Percentiles rank a stretch among this genome's conserved stretches.
phyloP scores from a whole-genome alignment of 2,329 filamentous ascomycete species.

The Raffaelea arxii region DNA sequence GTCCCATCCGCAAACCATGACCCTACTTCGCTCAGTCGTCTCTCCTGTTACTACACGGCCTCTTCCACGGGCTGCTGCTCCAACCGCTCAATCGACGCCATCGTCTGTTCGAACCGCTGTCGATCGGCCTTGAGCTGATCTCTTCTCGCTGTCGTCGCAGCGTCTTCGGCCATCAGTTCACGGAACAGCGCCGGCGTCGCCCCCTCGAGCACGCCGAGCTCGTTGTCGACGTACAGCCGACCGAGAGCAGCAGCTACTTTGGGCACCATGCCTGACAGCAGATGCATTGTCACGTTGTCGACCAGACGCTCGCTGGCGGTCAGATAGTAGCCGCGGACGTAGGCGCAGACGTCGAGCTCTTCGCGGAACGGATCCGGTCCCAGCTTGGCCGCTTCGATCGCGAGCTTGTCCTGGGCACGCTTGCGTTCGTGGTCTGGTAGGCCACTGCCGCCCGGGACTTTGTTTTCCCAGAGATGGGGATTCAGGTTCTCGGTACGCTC shows the following conservation, averaged over 20 bases:
- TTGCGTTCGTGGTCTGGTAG: constrained; percentile 38
- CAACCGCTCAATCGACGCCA: constrained; percentile 24
- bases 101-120: constrained; percentile 23
- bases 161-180: constrained; percentile 28
- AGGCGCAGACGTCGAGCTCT: constrained; percentile 53
- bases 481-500: constrained; percentile 17
- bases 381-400: constrained; percentile 35
- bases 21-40: too few relatives aligned
- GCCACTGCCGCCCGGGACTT: too few relatives aligned
- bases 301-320: constrained; percentile 56
- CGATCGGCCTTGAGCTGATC: constrained; percentile 21
- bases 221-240: constrained; percentile 30
- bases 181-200: constrained; percentile 16
- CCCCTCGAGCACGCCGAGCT: constrained; percentile 29
- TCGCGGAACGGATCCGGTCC: constrained; percentile 46
- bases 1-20: too few relatives aligned
- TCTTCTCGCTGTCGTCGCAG: constrained; percentile 19
- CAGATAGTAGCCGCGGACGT: constrained; percentile 59
- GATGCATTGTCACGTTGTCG: constrained; percentile 40
- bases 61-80: constrained; percentile 12
- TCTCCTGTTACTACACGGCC: too few relatives aligned
- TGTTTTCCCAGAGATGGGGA: constrained; percentile 28
- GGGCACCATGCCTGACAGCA: constrained; percentile 40
- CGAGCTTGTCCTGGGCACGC: constrained; percentile 32
- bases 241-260: constrained; percentile 27